Base-by-base conservation (phyloP, 2,329 filamentous ascomycete genomes). In the Cercospora canescens region DNA sequence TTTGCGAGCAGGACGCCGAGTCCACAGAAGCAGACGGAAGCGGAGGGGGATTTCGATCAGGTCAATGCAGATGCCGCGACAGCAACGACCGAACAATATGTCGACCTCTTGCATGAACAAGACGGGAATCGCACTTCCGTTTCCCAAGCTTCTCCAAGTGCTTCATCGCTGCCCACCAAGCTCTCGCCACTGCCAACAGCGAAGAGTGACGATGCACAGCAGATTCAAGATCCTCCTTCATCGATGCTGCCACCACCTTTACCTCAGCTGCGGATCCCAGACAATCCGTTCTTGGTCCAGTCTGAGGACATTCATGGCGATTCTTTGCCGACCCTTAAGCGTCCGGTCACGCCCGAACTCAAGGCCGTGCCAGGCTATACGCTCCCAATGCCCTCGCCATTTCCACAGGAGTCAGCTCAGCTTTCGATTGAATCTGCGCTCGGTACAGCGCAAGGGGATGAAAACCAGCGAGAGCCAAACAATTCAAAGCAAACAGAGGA, bases 1-100 rank as follows among this genome's bases (percentile, higher is more conserved):
- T 91, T 94, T 73, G 84, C 84, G 24, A 91, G 89, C 73, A 85
- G 87, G 63, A 90, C 91, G 1, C 88, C 88, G 7, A 94, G 89
- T 60, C 91, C 92, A 2, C 86, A 90, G 73, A 84, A 82, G 35
- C 79, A 84, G 1, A 50, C 62, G 7, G 61, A 55, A 14, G 55
- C 21, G 26, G 62, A 64, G 14, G 24, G 32, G 4, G 34, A 50
- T 24, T 62, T 52, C 21, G 57, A 61, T 1, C 60, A 60, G 24
- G 64, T 62, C 21, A 48, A 63, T 5, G 58, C 8, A 24, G 28
- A 32, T 14, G 37, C 9, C 11, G 32, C 50, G 7, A 55, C 24
- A 55, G 21, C 50, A 35, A 26, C n/a, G 28, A 21, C 11, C 32
- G n/a, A 60, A n/a, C 50, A 45, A 21, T 30, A 41, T 7, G 45